These are phyloP conservation scores for Rubia tinctorum DNA, from an alignment of 305 asterid species.

Conservation along the genomic window DNA sequence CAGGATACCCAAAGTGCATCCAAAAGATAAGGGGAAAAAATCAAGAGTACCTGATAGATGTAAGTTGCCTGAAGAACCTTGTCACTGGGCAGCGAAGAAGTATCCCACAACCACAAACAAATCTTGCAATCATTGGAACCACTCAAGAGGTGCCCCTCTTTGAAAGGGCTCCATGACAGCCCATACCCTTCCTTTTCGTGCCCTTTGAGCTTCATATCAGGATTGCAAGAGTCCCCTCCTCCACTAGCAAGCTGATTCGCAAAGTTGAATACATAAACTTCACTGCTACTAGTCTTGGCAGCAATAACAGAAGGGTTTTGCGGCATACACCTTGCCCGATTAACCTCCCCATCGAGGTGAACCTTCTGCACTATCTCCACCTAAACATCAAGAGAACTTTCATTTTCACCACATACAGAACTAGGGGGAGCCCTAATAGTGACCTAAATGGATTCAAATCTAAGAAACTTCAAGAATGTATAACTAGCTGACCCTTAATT, in stretches of 20 bases:
- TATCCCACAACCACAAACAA: conserved; percentile 94
- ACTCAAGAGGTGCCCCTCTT: conserved; percentile 79
- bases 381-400: conserved; percentile 30
- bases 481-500: no score
- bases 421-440: no score
- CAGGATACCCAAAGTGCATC: no score
- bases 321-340: conserved; percentile 82
- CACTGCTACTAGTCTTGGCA: conserved; percentile 72
- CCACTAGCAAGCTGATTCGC: conserved; percentile 41
- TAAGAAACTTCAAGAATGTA: background rate
- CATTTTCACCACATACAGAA: background rate
- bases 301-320: conserved; percentile 75
- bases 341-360: conserved; percentile 89
- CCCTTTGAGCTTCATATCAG: conserved; percentile 74
- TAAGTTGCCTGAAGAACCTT: conserved; percentile 62
- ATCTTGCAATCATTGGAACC: conserved; percentile 85
- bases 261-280: conserved; percentile 74
- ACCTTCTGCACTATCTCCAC: conserved; percentile 78
- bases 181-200: conserved; percentile 96
- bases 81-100: conserved; percentile 56
- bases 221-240: conserved; percentile 42
- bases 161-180: conserved; percentile 83
- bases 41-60: conserved; percentile 67
- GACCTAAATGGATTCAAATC: background rate
- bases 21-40: no score